Conservation (phyloP, 148 eudicot species). For the Rhododendron simsii region DNA sequence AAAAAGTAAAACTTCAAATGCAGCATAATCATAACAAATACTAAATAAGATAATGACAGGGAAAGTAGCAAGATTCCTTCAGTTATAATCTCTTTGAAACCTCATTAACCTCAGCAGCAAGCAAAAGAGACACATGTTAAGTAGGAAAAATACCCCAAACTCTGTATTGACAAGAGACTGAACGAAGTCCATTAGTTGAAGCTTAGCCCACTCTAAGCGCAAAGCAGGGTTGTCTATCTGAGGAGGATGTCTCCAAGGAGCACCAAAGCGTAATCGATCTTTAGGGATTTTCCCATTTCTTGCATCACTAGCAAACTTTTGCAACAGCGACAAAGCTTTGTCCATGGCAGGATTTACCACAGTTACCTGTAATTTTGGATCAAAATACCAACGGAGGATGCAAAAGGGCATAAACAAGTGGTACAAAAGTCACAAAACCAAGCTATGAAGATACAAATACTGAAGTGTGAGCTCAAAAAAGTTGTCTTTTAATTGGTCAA, state of each 20-base stretch:
- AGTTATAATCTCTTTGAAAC: not conserved
- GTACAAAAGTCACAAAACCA: not conserved
- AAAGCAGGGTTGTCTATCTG: slow-evolving; percentile 34
- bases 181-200: slow-evolving; percentile 86
- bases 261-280: slow-evolving; percentile 86
- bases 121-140: not conserved
- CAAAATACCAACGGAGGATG: not conserved
- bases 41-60: not conserved
- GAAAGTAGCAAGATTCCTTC: not conserved
- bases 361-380: slow-evolving; percentile 50
- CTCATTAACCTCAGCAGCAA: not conserved
- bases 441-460: not conserved
- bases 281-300: slow-evolving; percentile 57
- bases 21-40: not conserved
- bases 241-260: slow-evolving; percentile 99
- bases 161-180: slow-evolving; percentile 70
- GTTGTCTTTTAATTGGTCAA: not conserved
- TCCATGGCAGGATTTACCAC: slow-evolving; percentile 97
- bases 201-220: slow-evolving; percentile 67
- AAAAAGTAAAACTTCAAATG: not conserved
- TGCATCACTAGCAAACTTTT: slow-evolving; percentile 77
- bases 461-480: not conserved
- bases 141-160: slow-evolving; percentile 66
- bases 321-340: slow-evolving; percentile 68
- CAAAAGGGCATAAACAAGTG: not conserved